Conservation (phyloP, 495 filamentous ascomycete species). For the Amniculicola lignicola region DNA sequence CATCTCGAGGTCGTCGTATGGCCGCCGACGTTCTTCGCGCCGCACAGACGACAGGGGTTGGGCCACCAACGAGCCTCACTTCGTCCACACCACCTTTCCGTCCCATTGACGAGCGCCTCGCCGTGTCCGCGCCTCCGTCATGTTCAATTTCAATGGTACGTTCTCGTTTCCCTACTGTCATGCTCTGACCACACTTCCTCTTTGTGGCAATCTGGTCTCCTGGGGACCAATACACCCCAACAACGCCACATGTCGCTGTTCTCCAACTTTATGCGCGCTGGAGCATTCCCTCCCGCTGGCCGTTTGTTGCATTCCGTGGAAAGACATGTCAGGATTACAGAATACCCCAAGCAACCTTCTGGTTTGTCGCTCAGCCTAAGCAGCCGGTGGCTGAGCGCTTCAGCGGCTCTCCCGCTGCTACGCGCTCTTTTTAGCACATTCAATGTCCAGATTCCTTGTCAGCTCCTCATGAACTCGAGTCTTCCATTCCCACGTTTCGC, state of each 20-base stretch:
- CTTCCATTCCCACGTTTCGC: not conserved
- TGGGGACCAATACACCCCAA: not conserved
- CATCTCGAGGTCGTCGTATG: too few relatives aligned
- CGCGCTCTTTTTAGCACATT: not conserved
- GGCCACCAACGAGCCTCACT: conserved; percentile 1
- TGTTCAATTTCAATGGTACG: conserved; percentile 30
- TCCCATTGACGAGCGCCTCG: conserved; percentile 9
- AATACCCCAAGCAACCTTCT: too few relatives aligned
- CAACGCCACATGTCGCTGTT: conserved; percentile 7
- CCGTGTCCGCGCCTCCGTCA: not conserved
- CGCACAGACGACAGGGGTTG: conserved; percentile 16
- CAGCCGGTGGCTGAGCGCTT: too few relatives aligned
- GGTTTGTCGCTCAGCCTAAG: too few relatives aligned
- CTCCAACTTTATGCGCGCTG: too few relatives aligned
- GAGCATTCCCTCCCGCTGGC: too few relatives aligned
- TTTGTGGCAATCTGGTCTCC: not conserved
- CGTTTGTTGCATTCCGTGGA: too few relatives aligned
- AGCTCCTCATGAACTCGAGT: not conserved
- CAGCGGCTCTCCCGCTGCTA: not conserved
- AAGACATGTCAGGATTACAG: too few relatives aligned
- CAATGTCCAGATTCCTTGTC: too few relatives aligned
- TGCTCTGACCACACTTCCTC: not conserved
- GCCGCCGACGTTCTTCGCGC: too few relatives aligned
- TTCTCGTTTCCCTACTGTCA: not conserved
- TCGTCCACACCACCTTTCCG: not conserved